Base-by-base conservation (phyloP, 169 alveolate species). In the Pseudocohnilembus persalinus region DNA sequence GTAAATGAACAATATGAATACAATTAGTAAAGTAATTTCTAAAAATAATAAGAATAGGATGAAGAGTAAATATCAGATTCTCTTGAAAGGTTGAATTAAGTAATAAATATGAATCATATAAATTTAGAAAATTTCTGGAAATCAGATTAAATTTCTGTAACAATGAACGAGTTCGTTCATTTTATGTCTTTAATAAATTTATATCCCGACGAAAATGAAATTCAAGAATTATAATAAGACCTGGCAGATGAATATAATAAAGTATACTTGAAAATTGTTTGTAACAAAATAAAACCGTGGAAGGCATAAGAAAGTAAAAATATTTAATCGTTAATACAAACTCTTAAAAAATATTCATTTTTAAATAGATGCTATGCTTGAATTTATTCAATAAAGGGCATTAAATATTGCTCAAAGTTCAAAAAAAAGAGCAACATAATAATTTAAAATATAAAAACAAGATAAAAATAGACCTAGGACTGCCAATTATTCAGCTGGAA, bases 271-370 rank as follows among this genome's bases (percentile, higher is more conserved):
- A 74, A 79, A 75, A 33, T 31, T 68, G 26, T 86, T 0, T 86
- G 90, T 81, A 31, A 79, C 26, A 80, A 86, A 65, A 72, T 86
- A 1, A 73, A 73, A 73, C 68, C 76, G 30, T 86, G 90, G 90
- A 79, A 80, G 30, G 32, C 31, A 0, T 75, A 86, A 49, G 86
- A 86, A 81, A 82, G 89, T 85, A 85, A 64, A 1, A 33, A 6
- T 32, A 24, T n/a, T 16, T 33, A 0, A 0, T n/a, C 16, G 1
- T 74, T 25, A 1, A 74, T 74, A 74, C 1, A 1, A 74, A 29
- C 28, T 28, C 29, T 28, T 28, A 1, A 29, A 29, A 28, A 29
- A 1, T 28, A 15, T 29, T n/a, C 16, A 29, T 0, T 33, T 77
- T 34, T 0, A 73, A 24, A 0, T 29, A 85, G 89, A 81, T 25